Base-by-base conservation (phyloP, 768 basidiomycete species). In the Boletus subcaerulescens region DNA sequence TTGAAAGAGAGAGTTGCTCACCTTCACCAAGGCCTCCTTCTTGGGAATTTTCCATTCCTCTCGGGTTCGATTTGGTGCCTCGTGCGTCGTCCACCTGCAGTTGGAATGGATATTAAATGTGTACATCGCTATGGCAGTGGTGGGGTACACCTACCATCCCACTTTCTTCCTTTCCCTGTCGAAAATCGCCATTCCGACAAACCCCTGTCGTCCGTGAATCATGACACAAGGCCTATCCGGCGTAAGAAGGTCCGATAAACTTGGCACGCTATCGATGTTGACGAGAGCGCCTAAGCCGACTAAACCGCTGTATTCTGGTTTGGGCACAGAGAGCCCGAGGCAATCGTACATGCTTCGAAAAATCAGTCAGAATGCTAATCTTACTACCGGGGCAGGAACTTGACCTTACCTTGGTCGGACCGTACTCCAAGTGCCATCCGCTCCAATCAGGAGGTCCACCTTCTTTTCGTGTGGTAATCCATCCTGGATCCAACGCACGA, bases 371-470 rank as follows among this genome's bases (percentile, higher is more conserved):
- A 15, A 33, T 22, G 2, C 13, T 13, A 17, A 46, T 22, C 26
- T 9, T 29, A 29, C 29, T 15, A 9, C 15, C 5, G 11, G 33
- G 41, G 24, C 29, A 45, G 9, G 13, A 33, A 15, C 6, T 24
- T 8, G 26, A 26, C 18, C 14, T 53, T 52, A 65, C 68, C 57
- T 68, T 26, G 62, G 44, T 38, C 65, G 62, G 17, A 64, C 68
- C 10, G 45, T 57, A 29, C 69, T 68, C 70, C 69, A 71, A 17
- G 71, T 67, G 5, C 67, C 65, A 26, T 71, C 69, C 33, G 68
- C 69, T 36, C 68, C 69, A 18, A 69, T 55, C 40, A 70, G 48
- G 15, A 70, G 65, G 51, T 71, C 70, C n/a, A 52, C 68, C 56
- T 61, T 65, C 56, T 53, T 65, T 50, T 67, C 56, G 39, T 67